A percentile compares a stretch with the other conserved stretches of the same genome.
These are phyloP conservation scores for Nigrospora osmanthi DNA, from an alignment of 2,329 filamentous ascomycete genomes.

Conservation along the genomic window DNA sequence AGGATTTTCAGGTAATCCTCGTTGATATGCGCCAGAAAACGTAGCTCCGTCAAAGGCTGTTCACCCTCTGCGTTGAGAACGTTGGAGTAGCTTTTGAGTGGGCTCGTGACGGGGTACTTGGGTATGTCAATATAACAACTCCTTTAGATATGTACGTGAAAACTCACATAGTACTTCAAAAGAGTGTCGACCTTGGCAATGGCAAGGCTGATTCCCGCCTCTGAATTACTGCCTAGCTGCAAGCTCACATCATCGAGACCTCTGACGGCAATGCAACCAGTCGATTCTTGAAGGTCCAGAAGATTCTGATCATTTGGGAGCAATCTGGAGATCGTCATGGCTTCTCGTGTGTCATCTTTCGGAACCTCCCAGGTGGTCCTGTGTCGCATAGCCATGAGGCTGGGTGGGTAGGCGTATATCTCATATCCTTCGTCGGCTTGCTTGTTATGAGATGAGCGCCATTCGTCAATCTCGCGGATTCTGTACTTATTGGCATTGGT, in stretches of 20 bases:
- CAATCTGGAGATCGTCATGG: slow-evolving; percentile 1
- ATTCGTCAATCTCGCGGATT: slow-evolving; percentile 1
- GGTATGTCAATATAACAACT: not conserved
- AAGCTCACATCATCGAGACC: slow-evolving; percentile 2
- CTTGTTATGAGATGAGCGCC: not conserved
- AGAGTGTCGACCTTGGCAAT: slow-evolving; percentile 2
- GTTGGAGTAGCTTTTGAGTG: not conserved
- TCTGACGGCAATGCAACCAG: not conserved
- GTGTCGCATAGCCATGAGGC: not conserved
- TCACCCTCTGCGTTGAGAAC: not conserved
- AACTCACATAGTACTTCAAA: slow-evolving; percentile 4
- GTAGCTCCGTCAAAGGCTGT: slow-evolving; percentile 1
- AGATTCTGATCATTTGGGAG: not conserved
- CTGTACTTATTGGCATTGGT: not conserved
- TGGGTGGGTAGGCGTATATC: slow-evolving; percentile 2
- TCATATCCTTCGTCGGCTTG: slow-evolving; percentile 1
- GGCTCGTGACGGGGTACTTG: not conserved
- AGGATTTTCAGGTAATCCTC: not conserved
- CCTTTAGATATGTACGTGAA: not conserved
- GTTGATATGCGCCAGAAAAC: slow-evolving; percentile 3
- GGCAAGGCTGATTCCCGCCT: not conserved
- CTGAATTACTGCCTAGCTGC: slow-evolving; percentile 1
- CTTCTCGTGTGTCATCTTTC: not conserved
- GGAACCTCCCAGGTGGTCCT: slow-evolving; percentile 2
- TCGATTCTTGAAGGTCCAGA: not conserved